Percentiles rank a stretch among this genome's conserved stretches.
phyloP scores from a whole-genome alignment of 495 filamentous ascomycete genomes.

The Aeminium ludgeri region DNA sequence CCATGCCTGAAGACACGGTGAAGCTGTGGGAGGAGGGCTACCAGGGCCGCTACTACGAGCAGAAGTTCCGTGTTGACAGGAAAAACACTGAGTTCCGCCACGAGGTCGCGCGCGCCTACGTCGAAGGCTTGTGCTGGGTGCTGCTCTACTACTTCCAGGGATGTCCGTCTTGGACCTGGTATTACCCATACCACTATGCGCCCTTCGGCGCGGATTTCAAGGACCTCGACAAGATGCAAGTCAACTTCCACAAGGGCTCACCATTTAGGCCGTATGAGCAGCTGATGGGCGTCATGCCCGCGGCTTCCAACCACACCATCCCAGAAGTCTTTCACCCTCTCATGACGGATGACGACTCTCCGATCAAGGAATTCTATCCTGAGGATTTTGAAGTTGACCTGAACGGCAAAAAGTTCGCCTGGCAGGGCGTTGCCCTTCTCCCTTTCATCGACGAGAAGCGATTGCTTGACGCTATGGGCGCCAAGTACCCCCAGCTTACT shows the following conservation, averaged over 20 bases:
- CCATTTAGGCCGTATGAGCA: conserved; percentile 92
- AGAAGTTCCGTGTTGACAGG: conserved; percentile 81
- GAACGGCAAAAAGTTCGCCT: conserved; percentile 96
- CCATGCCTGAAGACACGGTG: conserved; percentile 59
- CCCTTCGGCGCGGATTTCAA: conserved; percentile 93
- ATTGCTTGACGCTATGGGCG: conserved; percentile 65
- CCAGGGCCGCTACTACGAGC: conserved; percentile 87
- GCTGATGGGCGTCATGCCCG: conserved; percentile 93
- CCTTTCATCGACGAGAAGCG: conserved; percentile 93
- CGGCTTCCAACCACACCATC: conserved; percentile 79
- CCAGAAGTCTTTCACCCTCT: conserved; percentile 70
- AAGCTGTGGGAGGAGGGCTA: conserved; percentile 92
- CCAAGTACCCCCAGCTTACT: conserved; percentile 62
- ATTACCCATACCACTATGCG: conserved; percentile 95
- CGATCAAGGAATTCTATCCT: conserved; percentile 95
- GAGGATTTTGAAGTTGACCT: conserved; percentile 83
- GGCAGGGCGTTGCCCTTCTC: conserved; percentile 87
- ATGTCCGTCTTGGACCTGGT: conserved; percentile 97
- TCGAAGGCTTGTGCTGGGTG: conserved; percentile 98
- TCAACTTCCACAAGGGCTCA: conserved; percentile 70
- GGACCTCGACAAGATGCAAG: conserved; percentile 58
- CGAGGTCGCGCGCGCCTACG: conserved; percentile 81
- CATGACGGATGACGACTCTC: conserved; percentile 72
- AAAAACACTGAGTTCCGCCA: conserved; percentile 73
- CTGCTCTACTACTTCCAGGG: conserved; percentile 95